Conservation (phyloP, 495 filamentous ascomycete genomes). For the Xylaria longipes region DNA sequence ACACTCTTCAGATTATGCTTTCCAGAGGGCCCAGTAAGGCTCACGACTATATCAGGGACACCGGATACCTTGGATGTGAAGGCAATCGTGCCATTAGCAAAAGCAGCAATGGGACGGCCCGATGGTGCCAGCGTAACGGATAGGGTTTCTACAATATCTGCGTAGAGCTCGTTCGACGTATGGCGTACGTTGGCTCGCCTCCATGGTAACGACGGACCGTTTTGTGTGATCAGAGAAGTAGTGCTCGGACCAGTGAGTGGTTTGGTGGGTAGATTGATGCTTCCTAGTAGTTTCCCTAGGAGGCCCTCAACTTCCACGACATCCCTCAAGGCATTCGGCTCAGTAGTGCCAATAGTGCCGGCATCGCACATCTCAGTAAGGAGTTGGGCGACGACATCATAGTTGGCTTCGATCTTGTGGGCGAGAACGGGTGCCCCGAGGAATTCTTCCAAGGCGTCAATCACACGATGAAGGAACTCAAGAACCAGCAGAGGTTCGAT, state of each 20-base stretch:
- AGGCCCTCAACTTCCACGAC: constrained; percentile 87
- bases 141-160: constrained; percentile 91
- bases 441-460: constrained; percentile 95
- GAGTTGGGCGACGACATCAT: constrained; percentile 93
- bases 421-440: constrained; percentile 87
- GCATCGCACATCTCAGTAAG: constrained; percentile 97
- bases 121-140: constrained; percentile 88
- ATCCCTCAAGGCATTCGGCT: constrained; percentile 91
- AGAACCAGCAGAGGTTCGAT: constrained; percentile 92
- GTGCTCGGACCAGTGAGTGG: constrained; percentile 34
- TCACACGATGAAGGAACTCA: constrained; percentile 92
- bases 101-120: constrained; percentile 81
- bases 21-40: constrained; percentile 77
- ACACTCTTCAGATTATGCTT: constrained; percentile 73
- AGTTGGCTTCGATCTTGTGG: constrained; percentile 82
- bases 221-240: constrained; percentile 46
- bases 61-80: constrained; percentile 96
- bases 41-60: constrained; percentile 85
- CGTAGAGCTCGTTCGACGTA: constrained; percentile 96
- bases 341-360: constrained; percentile 86
- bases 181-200: constrained; percentile 90
- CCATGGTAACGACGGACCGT: constrained; percentile 72
- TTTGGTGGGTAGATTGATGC: constrained; percentile 73
- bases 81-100: constrained; percentile 90
- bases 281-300: constrained; percentile 89